These are phyloP conservation scores for Mycena amicta DNA, from an alignment of 768 basidiomycete genomes.

Conservation along the genomic window DNA sequence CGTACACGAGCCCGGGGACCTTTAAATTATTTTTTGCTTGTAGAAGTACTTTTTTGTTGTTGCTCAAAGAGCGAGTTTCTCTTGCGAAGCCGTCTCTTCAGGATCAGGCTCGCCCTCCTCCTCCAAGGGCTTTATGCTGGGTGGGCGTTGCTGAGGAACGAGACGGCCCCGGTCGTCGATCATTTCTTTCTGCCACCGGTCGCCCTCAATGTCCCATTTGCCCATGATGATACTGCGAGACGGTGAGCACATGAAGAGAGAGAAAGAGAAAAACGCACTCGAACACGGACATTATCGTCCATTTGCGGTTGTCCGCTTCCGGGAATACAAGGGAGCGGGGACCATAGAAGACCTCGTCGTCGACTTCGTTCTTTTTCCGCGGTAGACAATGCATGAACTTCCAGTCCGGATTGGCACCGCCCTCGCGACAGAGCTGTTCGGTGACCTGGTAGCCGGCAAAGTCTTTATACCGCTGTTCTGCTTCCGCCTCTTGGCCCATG, in stretches of 20 bases:
- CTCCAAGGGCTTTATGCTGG: background rate
- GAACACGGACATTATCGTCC: slow-evolving; percentile 93
- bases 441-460: slow-evolving; percentile 96
- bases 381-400: slow-evolving; percentile 97
- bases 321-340: slow-evolving; percentile 89
- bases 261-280: slow-evolving; percentile 57
- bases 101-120: background rate
- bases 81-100: no score
- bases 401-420: slow-evolving; percentile 86
- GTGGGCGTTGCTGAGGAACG: background rate
- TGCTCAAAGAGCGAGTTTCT: no score
- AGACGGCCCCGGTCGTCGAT: background rate
- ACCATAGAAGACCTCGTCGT: slow-evolving; percentile 97
- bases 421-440: slow-evolving; percentile 77
- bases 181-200: slow-evolving; percentile 10
- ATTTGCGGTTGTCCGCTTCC: slow-evolving; percentile 95
- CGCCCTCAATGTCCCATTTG: slow-evolving; percentile 43
- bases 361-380: slow-evolving; percentile 89
- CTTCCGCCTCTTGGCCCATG: slow-evolving; percentile 98
- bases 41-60: background rate
- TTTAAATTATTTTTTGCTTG: slow-evolving; percentile 2
- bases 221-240: slow-evolving; percentile 41
- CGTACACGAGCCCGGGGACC: slow-evolving; percentile 54
- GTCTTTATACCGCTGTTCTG: slow-evolving; percentile 79
- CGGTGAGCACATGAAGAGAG: background rate